These are phyloP conservation scores for Cucurbita pepo DNA, from an alignment of 306 rosid genomes.

Conservation along the genomic window DNA sequence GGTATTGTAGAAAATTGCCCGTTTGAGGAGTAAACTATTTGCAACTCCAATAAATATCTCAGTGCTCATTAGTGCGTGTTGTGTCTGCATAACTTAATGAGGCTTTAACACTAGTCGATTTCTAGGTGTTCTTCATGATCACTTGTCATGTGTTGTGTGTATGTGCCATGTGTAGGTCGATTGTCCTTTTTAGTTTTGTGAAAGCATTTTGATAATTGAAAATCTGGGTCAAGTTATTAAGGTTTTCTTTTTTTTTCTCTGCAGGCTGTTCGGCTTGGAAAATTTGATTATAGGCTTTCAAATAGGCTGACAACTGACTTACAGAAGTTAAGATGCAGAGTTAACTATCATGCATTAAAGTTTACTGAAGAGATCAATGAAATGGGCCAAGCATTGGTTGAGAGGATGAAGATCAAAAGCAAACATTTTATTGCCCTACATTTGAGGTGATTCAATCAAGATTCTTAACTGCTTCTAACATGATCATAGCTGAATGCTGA, in stretches of 20 bases:
- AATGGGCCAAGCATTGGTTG: conserved; percentile 51
- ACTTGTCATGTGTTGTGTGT: neutral
- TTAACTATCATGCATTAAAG: conserved; percentile 71
- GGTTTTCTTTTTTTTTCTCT: conserved; percentile 2
- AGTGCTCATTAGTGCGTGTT: neutral
- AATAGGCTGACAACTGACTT: conserved; percentile 45
- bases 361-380: conserved; percentile 44
- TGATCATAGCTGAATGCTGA: neutral
- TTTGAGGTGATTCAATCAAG: conserved; percentile 43
- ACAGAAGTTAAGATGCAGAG: conserved; percentile 79
- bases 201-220: neutral
- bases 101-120: neutral
- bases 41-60: neutral
- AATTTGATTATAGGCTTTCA: conserved; percentile 89
- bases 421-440: conserved; percentile 75
- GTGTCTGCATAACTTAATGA: neutral
- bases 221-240: conserved; percentile 2
- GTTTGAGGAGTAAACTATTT: neutral
- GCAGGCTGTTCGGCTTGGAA: conserved; percentile 72
- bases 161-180: neutral
- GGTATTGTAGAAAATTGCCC: neutral
- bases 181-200: neutral
- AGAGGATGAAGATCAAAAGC: conserved; percentile 56
- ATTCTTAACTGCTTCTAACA: neutral
- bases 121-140: neutral